Conservation (phyloP, 2,329 filamentous ascomycete species). For the Diaporthe citrichinensis region DNA sequence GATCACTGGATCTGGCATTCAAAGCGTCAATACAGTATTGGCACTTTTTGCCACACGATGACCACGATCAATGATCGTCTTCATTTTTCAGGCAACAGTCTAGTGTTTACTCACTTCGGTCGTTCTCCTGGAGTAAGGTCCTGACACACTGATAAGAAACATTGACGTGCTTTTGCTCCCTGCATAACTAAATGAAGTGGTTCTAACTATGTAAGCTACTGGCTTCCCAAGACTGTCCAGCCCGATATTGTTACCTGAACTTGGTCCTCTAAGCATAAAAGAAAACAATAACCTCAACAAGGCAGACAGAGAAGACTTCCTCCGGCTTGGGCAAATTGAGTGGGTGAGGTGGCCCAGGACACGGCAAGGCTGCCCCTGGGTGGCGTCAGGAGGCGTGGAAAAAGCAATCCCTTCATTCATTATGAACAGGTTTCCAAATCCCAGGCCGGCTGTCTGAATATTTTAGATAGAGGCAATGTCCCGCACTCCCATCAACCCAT, state of each 20-base stretch:
- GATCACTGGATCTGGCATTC: background rate
- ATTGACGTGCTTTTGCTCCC: background rate
- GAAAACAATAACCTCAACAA: background rate
- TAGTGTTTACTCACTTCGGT: too few species aligned
- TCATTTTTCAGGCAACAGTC: background rate
- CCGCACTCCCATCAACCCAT: background rate
- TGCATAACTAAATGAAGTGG: background rate
- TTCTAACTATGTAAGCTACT: background rate
- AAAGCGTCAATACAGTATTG: slow-evolving; percentile 11
- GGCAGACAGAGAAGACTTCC: background rate
- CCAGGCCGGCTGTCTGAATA: background rate
- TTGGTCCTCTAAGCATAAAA: background rate
- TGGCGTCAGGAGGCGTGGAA: background rate
- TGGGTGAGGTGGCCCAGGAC: background rate
- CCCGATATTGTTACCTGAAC: too few species aligned
- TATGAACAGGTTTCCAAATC: too few species aligned
- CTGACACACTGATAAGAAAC: background rate
- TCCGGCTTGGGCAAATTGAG: background rate
- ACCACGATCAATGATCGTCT: background rate
- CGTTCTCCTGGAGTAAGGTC: background rate
- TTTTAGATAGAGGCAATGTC: background rate
- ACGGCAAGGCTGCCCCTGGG: background rate
- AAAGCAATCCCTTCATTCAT: background rate
- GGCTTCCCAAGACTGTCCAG: background rate
- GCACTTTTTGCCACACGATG: background rate